Evolutionary conservation across 2,329 filamentous ascomycete genomes (phyloP), one percentile per base, ranked within the genome.

Genomic region (Aureobasidium uvarum): DNA sequence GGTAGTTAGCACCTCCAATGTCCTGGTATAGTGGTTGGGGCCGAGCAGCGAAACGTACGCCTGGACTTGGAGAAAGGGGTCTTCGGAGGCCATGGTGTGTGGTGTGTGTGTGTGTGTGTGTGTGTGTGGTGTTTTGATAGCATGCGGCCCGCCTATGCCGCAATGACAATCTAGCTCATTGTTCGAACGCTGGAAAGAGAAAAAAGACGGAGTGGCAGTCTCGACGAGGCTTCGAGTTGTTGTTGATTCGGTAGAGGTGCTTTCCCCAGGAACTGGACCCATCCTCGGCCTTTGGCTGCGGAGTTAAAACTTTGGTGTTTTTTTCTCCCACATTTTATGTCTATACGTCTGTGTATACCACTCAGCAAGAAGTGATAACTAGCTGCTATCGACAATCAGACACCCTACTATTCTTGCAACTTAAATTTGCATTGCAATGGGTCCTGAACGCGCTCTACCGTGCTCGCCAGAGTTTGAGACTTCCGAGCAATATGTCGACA

Each of bases 401-500:
- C 46, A 16, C 13, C 20, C 39, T 8, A 1, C 8, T n/a, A 14
- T 25, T 25, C 23, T 5, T 25, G 8, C 11, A 25, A 6, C 23
- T 20, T 10, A 16, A 31, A n/a, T n/a, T n/a, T 16, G 25, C 7
- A 33, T 13, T 25, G 67, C 20, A 64, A 82, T 85, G 80, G 79
- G 79, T 60, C 81, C 79, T 48, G 77, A 81, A 38, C 73, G 74
- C 13, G 78, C 82, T 54, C 83, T 96, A 28, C 93, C 93, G 1
- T 85, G 90, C 72, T 82, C 85, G 39, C 85, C 86, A 71, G 66
- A 66, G 20, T 97, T 94, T 81, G 74, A 80, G 43, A 86, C 85
- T 51, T 79, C 86, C 6, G 90, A 96, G 55, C 84, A 87, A 62
- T 99, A 96, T 76, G 84, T 96, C 56, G 82, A 90, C 31, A 87